Conservation (phyloP, 192 early-diverging fungal genomes). For the Backusella circina region DNA sequence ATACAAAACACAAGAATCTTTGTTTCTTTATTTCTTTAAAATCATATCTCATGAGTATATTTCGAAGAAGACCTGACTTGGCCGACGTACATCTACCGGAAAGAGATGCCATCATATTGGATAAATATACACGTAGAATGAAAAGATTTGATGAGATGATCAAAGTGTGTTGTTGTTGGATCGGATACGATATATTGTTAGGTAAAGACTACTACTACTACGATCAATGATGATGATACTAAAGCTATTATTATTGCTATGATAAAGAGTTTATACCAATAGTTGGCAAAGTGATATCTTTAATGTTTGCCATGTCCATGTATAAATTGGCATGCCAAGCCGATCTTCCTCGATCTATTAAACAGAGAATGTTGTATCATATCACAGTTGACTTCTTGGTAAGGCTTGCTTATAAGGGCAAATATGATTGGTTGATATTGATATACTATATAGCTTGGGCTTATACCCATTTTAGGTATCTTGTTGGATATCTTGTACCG, state of each 20-base stretch:
- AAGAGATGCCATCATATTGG: slow-evolving; percentile 9
- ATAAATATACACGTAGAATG: slow-evolving; percentile 20
- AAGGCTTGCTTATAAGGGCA: neutral
- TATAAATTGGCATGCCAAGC: slow-evolving; percentile 25
- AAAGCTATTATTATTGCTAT: neutral
- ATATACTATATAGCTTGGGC: slow-evolving; percentile 29
- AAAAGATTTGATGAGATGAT: slow-evolving; percentile 26
- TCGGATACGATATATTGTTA: slow-evolving; percentile 26
- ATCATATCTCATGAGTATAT: neutral
- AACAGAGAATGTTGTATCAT: slow-evolving; percentile 23
- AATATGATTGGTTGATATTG: slow-evolving; percentile 3
- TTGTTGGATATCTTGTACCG: slow-evolving; percentile 23
- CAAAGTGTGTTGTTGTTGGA: slow-evolving; percentile 34
- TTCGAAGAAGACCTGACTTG: neutral
- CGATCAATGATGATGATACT: too few relatives aligned
- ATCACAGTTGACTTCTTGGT: slow-evolving; percentile 28
- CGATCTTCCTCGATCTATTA: slow-evolving; percentile 10
- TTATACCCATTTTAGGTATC: slow-evolving; percentile 29
- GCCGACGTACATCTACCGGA: slow-evolving; percentile 10
- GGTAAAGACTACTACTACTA: neutral
- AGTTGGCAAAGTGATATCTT: slow-evolving; percentile 23
- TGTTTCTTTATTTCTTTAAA: slow-evolving; percentile 3
- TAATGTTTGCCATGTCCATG: slow-evolving; percentile 18
- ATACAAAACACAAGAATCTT: neutral
- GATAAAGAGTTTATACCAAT: slow-evolving; percentile 28